Conservation (phyloP, 805 yeast species). For the Kazachstania kunashirensis region DNA sequence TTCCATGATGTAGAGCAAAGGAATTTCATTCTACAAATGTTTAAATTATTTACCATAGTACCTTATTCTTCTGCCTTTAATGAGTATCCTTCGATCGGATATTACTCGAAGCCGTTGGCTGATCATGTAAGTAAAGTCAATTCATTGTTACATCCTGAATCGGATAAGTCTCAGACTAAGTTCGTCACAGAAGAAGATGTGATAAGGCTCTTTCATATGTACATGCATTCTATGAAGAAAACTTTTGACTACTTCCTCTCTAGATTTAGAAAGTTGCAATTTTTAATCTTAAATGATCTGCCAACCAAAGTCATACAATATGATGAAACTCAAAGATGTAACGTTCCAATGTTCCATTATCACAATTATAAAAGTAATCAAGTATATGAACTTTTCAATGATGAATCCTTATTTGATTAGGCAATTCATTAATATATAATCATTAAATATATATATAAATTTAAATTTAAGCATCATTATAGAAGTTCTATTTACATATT, state of each 20-base stretch:
- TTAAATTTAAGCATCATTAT: too few species aligned
- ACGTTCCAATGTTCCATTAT: slow-evolving; percentile 21
- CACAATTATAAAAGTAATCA: slow-evolving; percentile 23
- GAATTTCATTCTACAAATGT: slow-evolving; percentile 25
- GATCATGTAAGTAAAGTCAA: slow-evolving; percentile 23
- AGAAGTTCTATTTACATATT: too few species aligned
- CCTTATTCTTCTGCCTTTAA: slow-evolving; percentile 33
- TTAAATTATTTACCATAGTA: slow-evolving; percentile 24
- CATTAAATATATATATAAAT: not conserved
- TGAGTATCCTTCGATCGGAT: slow-evolving; percentile 30
- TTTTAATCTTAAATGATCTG: slow-evolving; percentile 29
- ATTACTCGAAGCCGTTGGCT: slow-evolving; percentile 24
- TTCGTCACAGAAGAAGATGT: slow-evolving; percentile 22
- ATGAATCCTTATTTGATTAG: slow-evolving; percentile 22
- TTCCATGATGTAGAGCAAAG: slow-evolving; percentile 19
- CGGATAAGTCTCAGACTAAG: not conserved
- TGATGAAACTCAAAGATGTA: slow-evolving; percentile 23
- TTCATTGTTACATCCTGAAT: slow-evolving; percentile 8
- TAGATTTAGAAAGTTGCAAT: slow-evolving; percentile 24
- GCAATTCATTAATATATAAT: too few species aligned
- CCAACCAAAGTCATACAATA: slow-evolving; percentile 24
- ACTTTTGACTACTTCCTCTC: slow-evolving; percentile 27
- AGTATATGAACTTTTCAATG: slow-evolving; percentile 22
- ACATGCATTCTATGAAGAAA: slow-evolving; percentile 28
- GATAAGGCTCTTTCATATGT: slow-evolving; percentile 25